Evolutionary conservation across 495 filamentous ascomycete genomes (phyloP).

Genomic region (Penicillium paxilli): DNA sequence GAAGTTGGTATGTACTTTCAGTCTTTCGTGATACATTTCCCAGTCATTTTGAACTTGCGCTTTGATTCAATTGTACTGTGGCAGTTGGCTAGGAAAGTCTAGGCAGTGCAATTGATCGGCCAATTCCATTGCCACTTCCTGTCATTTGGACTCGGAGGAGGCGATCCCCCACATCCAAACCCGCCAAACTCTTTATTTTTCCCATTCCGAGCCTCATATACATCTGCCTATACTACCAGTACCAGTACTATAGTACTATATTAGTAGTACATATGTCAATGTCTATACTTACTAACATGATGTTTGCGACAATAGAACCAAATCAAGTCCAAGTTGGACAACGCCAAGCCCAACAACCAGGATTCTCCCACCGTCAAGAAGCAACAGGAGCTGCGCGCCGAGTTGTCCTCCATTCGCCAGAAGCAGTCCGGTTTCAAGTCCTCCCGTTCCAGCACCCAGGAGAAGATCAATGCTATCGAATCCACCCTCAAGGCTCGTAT

Average conservation of each 20-base stretch:
- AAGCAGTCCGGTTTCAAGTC: constrained; percentile 85
- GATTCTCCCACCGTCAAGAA: constrained; percentile 72
- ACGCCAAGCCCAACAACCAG: constrained; percentile 71
- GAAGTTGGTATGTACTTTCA: constrained; percentile 76
- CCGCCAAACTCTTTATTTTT: no score
- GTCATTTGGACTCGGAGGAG: no score
- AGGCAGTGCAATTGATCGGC: no score
- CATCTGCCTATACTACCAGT: no score
- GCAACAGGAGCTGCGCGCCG: constrained; percentile 75
- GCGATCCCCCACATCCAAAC: no score
- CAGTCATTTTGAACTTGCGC: neutral
- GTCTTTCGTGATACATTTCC: constrained; percentile 45
- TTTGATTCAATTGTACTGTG: neutral
- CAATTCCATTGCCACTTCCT: neutral
- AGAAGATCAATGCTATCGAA: constrained; percentile 85
- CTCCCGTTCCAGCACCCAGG: constrained; percentile 68
- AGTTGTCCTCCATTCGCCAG: constrained; percentile 69
- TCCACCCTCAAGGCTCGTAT: constrained; percentile 77
- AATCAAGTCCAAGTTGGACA: constrained; percentile 81
- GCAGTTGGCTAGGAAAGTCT: no score
- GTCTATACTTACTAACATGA: neutral
- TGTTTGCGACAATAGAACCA: constrained; percentile 59
- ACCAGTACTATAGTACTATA: no score
- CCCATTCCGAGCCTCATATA: no score
- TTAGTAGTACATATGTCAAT: no score